These are phyloP conservation scores for Saccharomycopsis capsularis DNA, from an alignment of 805 yeast species.

Conservation along the genomic window DNA sequence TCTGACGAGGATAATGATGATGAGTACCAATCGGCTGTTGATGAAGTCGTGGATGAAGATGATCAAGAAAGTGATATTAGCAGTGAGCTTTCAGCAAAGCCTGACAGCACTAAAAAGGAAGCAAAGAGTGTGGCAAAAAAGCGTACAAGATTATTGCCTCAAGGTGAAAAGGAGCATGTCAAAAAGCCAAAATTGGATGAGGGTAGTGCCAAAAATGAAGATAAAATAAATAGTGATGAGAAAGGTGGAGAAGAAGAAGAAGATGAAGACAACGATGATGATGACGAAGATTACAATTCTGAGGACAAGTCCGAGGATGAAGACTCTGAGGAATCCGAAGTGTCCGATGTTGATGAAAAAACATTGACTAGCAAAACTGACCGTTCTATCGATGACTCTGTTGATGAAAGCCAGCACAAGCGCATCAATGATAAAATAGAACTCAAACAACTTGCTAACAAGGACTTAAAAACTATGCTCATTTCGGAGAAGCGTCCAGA, in stretches of 20 bases:
- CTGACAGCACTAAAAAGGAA: too few relatives aligned
- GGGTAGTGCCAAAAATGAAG: neutral
- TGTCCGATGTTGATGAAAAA: slow-evolving; percentile 19
- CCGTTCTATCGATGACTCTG: slow-evolving; percentile 18
- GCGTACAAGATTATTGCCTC: too few relatives aligned
- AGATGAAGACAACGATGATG: slow-evolving; percentile 21
- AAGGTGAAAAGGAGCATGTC: slow-evolving; percentile 29
- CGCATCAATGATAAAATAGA: slow-evolving; percentile 26
- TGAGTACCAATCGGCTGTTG: slow-evolving; percentile 29
- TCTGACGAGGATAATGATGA: slow-evolving; percentile 30
- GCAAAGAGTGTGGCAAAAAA: too few relatives aligned
- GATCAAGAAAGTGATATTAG: slow-evolving; percentile 4
- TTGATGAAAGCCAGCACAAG: slow-evolving; percentile 18
- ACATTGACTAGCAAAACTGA: neutral
- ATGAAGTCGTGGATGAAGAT: slow-evolving; percentile 25
- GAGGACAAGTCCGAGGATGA: slow-evolving; percentile 2
- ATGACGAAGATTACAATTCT: slow-evolving; percentile 11
- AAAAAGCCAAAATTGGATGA: slow-evolving; percentile 3
- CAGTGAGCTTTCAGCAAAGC: slow-evolving; percentile 28
- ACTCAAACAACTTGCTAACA: slow-evolving; percentile 71
- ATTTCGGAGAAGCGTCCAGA: too few relatives aligned
- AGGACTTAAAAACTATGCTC: slow-evolving; percentile 44
- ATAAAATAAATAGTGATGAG: neutral
- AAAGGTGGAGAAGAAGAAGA: slow-evolving; percentile 23
- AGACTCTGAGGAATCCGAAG: slow-evolving; percentile 17